A percentile compares a stretch with the other conserved stretches of the same genome.
Conservation (phyloP, 2,329 filamentous ascomycete genomes). For the Cercospora sp. region DNA sequence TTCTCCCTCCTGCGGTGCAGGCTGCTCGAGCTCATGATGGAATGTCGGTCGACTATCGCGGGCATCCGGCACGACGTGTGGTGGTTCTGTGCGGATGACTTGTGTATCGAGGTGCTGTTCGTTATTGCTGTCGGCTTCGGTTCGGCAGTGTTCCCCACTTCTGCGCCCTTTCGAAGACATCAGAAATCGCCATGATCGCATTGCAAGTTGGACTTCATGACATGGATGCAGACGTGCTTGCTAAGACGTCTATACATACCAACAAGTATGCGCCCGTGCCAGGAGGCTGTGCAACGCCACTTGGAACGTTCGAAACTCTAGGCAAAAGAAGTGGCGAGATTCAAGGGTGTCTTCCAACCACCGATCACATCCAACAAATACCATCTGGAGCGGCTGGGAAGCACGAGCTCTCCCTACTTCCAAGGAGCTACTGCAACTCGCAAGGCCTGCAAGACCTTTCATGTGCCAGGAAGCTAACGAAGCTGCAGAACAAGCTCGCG, state of each 20-base stretch:
- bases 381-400: too few relatives aligned
- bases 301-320: too few relatives aligned
- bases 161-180: background rate
- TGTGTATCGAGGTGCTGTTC: too few relatives aligned
- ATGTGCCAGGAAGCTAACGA: background rate
- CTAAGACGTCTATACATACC: background rate
- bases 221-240: background rate
- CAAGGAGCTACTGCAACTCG: too few relatives aligned
- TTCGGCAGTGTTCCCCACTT: too few relatives aligned
- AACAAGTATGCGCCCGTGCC: too few relatives aligned
- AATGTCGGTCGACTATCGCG: background rate
- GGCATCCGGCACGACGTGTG: background rate
- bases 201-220: background rate
- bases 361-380: too few relatives aligned
- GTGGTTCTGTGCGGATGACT: too few relatives aligned
- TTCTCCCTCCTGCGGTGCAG: background rate
- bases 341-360: too few relatives aligned
- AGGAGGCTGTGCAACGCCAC: background rate
- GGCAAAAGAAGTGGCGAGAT: too few relatives aligned
- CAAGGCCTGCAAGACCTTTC: background rate
- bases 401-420: too few relatives aligned
- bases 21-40: background rate
- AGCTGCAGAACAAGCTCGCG: background rate
- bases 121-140: too few relatives aligned
- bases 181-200: background rate